phyloP scores from a whole-genome alignment of 2,329 filamentous ascomycete genomes.

The Aureobasidium sp. region DNA sequence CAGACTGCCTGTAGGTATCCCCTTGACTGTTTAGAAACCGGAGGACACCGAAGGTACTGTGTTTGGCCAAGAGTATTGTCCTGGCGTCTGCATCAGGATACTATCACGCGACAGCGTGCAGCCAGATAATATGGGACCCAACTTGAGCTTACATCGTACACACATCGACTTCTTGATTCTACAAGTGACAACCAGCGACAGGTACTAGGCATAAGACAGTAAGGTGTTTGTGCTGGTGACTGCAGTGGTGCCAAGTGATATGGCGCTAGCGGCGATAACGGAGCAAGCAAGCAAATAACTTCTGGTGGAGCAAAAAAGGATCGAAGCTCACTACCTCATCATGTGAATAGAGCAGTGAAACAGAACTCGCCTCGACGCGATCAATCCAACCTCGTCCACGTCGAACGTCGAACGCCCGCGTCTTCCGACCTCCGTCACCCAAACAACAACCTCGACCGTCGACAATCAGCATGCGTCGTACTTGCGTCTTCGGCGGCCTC shows the following conservation, averaged over 20 bases:
- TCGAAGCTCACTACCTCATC: slow-evolving; percentile 1
- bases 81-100: not conserved
- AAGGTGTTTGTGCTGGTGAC: not conserved
- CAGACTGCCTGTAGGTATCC: not conserved
- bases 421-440: not conserved
- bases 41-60: not conserved
- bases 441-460: not conserved
- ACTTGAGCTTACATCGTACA: not conserved
- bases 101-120: not conserved
- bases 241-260: not conserved
- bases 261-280: not conserved
- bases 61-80: not conserved
- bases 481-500: slow-evolving; percentile 59
- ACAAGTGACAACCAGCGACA: too few relatives aligned
- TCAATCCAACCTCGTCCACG: not conserved
- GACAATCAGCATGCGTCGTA: slow-evolving; percentile 50
- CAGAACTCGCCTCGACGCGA: slow-evolving; percentile 3
- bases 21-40: too few relatives aligned
- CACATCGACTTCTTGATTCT: not conserved
- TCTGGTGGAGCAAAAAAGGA: not conserved
- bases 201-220: not conserved
- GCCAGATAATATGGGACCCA: not conserved
- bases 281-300: slow-evolving; percentile 3
- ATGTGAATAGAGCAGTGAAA: slow-evolving; percentile 9
- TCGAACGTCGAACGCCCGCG: not conserved